Percentiles rank a stretch among this genome's conserved stretches.
Evolutionary conservation across 2,329 filamentous ascomycete species (phyloP).

Genomic region (Cladosporium sp.): DNA sequence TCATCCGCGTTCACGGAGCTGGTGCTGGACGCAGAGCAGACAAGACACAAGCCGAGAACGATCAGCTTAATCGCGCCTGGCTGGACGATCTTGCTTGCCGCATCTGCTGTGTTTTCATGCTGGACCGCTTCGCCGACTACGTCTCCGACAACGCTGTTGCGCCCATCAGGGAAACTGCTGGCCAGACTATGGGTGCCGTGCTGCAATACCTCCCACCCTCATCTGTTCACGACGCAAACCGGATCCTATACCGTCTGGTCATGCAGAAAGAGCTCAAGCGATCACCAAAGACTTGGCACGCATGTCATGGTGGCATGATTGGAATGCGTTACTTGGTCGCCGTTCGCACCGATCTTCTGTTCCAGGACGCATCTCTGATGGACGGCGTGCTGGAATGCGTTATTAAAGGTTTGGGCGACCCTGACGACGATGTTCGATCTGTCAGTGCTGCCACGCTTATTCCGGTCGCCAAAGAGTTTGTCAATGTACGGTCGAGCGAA

Average conservation of each 20-base stretch:
- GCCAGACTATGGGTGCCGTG: slow-evolving; percentile 85
- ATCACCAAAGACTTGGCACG: slow-evolving; percentile 77
- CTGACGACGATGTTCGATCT: slow-evolving; percentile 91
- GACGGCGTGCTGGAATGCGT: slow-evolving; percentile 89
- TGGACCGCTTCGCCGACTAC: slow-evolving; percentile 96
- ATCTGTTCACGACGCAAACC: slow-evolving; percentile 81
- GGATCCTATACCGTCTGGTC: slow-evolving; percentile 79
- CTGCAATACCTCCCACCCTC: slow-evolving; percentile 74
- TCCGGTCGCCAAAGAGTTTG: slow-evolving; percentile 92
- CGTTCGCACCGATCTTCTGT: slow-evolving; percentile 84
- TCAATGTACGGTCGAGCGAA: slow-evolving; percentile 72
- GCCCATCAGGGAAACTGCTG: slow-evolving; percentile 90
- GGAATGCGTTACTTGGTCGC: slow-evolving; percentile 92
- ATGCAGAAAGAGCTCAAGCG: slow-evolving; percentile 80
- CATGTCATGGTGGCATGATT: slow-evolving; percentile 97
- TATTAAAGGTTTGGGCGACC: slow-evolving; percentile 88
- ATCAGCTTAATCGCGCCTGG: slow-evolving; percentile 76
- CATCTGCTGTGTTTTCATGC: slow-evolving; percentile 91
- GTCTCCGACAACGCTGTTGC: slow-evolving; percentile 96
- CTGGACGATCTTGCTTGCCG: slow-evolving; percentile 93
- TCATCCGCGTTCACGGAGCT: slow-evolving; percentile 83
- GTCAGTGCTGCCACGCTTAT: slow-evolving; percentile 97
- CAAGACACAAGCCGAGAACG: slow-evolving; percentile 69
- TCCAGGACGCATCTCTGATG: slow-evolving; percentile 78
- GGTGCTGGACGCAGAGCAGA: slow-evolving; percentile 76